Evolutionary conservation across 257 asterid species (phyloP).

Genomic region (Solanum pimpinellifolium): DNA sequence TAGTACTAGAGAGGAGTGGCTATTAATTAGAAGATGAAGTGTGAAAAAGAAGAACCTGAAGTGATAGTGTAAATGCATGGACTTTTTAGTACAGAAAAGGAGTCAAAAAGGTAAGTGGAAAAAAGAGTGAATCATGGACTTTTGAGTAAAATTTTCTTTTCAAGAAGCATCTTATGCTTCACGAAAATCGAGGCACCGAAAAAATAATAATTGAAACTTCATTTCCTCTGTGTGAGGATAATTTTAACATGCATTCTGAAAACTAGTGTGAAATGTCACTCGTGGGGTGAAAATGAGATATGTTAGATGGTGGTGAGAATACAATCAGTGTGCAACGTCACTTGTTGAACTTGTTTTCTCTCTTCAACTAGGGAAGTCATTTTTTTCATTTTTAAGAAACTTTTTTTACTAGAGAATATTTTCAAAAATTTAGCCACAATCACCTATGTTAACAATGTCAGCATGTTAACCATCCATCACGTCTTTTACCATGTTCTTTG

Average conservation of each 20-base stretch:
- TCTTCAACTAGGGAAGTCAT: not conserved
- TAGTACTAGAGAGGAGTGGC: not conserved
- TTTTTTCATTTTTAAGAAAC: not conserved
- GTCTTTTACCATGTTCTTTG: too few species aligned
- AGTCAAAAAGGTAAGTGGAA: conserved; percentile 5
- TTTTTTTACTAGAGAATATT: not conserved
- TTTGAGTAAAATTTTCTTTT: not conserved
- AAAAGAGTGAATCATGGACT: conserved; percentile 21
- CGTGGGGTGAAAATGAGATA: not conserved
- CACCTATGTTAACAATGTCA: not conserved
- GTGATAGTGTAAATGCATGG: not conserved
- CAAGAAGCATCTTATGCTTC: conserved; percentile 46
- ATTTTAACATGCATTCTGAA: not conserved
- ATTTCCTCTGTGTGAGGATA: not conserved
- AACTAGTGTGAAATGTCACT: not conserved
- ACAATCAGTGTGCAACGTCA: not conserved
- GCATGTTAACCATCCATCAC: not conserved
- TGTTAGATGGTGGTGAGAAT: not conserved
- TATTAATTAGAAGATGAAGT: not conserved
- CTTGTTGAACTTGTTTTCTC: not conserved
- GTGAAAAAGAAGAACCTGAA: not conserved
- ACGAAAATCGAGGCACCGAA: conserved; percentile 86
- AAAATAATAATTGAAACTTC: conserved; percentile 9
- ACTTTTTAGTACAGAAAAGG: not conserved
- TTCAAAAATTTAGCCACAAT: not conserved